Conservation (phyloP, 2,329 filamentous ascomycete species). For the Colletotrichum coccodes region DNA sequence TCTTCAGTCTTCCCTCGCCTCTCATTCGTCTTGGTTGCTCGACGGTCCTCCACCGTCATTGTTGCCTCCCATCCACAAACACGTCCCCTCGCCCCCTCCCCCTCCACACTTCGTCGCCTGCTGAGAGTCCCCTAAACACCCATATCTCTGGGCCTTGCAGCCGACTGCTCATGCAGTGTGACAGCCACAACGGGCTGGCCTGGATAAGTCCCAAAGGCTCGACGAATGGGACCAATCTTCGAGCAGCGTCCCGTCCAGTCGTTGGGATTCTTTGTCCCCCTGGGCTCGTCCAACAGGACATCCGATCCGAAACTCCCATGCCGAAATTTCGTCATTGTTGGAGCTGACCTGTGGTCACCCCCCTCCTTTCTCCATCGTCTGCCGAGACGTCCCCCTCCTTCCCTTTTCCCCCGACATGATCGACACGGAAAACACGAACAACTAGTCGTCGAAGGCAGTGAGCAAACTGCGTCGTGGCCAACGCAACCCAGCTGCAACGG, state of each 20-base stretch:
- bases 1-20: neutral
- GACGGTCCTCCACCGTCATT: neutral
- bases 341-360: neutral
- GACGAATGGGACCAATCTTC: neutral
- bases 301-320: neutral
- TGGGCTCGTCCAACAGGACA: neutral
- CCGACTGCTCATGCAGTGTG: slow-evolving; percentile 8
- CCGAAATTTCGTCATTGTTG: slow-evolving; percentile 14
- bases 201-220: too few relatives aligned
- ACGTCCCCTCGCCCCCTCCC: neutral
- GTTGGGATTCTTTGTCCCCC: neutral
- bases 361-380: neutral
- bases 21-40: neutral
- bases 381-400: neutral
- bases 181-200: neutral
- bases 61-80: neutral
- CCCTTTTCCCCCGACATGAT: neutral
- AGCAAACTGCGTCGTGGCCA: neutral
- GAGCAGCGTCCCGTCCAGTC: neutral
- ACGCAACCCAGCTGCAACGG: neutral
- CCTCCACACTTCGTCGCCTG: neutral
- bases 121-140: neutral
- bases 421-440: neutral
- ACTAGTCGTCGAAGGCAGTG: neutral
- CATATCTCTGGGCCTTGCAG: slow-evolving; percentile 14